These are phyloP conservation scores for Cytospora schulzeri DNA, from an alignment of 2,329 filamentous ascomycete genomes.

Conservation along the genomic window DNA sequence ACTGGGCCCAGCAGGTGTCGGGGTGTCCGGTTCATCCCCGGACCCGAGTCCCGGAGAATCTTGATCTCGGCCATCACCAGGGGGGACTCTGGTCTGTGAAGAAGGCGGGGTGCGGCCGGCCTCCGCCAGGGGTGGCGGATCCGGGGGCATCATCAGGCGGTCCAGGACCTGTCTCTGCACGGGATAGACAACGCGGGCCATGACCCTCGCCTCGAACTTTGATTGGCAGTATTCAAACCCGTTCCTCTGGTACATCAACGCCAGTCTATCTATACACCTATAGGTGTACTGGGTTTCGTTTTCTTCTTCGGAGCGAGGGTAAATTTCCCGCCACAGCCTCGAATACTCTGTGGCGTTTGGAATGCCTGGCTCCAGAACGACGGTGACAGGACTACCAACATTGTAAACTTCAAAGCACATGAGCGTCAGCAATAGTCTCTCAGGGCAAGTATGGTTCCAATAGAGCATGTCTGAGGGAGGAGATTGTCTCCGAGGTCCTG, in stretches of 20 bases:
- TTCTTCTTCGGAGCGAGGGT: neutral
- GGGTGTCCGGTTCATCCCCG: too few species aligned
- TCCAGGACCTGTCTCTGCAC: neutral
- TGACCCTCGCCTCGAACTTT: fast-evolving
- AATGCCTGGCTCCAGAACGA: neutral
- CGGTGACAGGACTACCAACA: neutral
- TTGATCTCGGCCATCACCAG: too few species aligned
- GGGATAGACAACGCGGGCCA: neutral
- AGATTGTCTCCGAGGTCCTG: too few species aligned
- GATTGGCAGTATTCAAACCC: neutral
- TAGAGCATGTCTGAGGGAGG: neutral
- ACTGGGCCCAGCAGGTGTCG: too few species aligned
- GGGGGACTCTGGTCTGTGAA: neutral
- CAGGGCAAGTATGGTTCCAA: neutral
- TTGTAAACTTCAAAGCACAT: neutral
- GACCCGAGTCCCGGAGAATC: too few species aligned
- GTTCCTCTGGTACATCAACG: neutral
- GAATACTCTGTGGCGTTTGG: neutral
- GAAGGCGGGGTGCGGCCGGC: neutral
- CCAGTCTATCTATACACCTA: neutral
- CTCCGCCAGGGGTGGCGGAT: neutral
- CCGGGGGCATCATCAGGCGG: neutral
- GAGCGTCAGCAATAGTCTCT: neutral
- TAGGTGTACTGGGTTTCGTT: neutral
- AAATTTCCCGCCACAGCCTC: neutral